Base-by-base conservation (phyloP, 495 filamentous ascomycete species). In the Trichoderma orchidacearum region DNA sequence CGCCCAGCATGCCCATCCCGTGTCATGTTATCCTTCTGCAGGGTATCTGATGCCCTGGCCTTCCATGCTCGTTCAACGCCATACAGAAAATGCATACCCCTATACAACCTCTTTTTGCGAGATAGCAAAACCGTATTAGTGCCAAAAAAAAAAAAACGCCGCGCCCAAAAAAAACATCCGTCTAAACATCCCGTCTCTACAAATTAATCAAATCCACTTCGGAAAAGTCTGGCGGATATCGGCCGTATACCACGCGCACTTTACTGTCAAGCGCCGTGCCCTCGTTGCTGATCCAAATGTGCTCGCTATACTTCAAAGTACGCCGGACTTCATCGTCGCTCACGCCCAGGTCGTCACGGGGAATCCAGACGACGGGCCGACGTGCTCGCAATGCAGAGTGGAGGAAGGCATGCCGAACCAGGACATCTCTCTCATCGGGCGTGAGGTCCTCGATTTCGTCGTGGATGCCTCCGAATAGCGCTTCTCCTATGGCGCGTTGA, bases 401-500 rank as follows among this genome's bases (percentile, higher is more conserved):
- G 72, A 89, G 85, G 71, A 97, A 98, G 18, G 92, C 90, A 55
- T 87, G 84, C 57, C 85, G 84, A 8, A 96, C 87, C 32, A 97
- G 77, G 60, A 82, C 78, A 63, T 97, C 91, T 59, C 93, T 80
- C 69, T 96, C 90, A 54, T 91, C 87, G 0, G 91, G 89, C 23
- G 87, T 93, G 50, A 98, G 76, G 71, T 97, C 93, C 66, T 97
- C 93, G 52, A 98, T 83, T 70, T 94, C 87, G 60, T 96, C 92
- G 61, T 89, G 79, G 64, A 90, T 87, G 48, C 86, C 87, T 25
- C 86, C 82, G 71, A 90, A 98, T 13, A 97, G 76, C 31, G 87
- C 83, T 53, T 86, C 82, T n/a, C 83, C 88, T 52, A 87, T 79
- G 17, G 74, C 74, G 25, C 78, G 75, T 70, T 94, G 85, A 13